These are phyloP conservation scores for Tolypocladium endophyticum DNA, from an alignment of 2,329 filamentous ascomycete genomes.

Conservation along the genomic window DNA sequence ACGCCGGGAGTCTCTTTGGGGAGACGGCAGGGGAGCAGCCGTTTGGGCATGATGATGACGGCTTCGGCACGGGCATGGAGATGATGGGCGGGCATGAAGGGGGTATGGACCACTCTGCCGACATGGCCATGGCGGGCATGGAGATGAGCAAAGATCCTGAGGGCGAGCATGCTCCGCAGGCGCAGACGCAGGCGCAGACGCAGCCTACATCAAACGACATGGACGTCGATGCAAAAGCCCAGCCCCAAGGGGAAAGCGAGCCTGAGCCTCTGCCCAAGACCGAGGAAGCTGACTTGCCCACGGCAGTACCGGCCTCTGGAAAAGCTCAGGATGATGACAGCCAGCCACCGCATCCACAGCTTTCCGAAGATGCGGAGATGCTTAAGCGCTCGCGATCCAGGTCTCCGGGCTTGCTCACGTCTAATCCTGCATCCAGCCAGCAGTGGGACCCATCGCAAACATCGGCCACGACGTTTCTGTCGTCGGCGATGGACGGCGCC, in stretches of 20 bases:
- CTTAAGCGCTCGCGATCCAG: conserved; percentile 13
- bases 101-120: conserved; percentile 29
- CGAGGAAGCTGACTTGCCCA: neutral
- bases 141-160: conserved; percentile 12
- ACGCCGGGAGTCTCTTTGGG: conserved; percentile 78
- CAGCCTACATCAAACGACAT: conserved; percentile 4
- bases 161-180: neutral
- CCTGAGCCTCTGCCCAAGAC: neutral
- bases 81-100: conserved; percentile 30
- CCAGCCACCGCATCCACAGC: neutral
- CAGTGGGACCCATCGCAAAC: conserved; percentile 46
- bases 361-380: conserved; percentile 2
- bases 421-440: conserved; percentile 8
- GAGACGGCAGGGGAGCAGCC: conserved; percentile 52
- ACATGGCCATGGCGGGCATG: conserved; percentile 30
- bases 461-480: conserved; percentile 74
- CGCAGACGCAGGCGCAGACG: neutral
- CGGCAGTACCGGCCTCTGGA: neutral
- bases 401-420: conserved; percentile 12
- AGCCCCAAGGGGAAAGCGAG: neutral
- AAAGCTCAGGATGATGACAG: neutral
- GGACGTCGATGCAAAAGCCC: conserved; percentile 5
- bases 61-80: conserved; percentile 67
- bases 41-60: conserved; percentile 76
- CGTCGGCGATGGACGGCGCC: conserved; percentile 77